phyloP scores from a whole-genome alignment of 495 filamentous ascomycete species.

The Aspergillus taichungensis region DNA sequence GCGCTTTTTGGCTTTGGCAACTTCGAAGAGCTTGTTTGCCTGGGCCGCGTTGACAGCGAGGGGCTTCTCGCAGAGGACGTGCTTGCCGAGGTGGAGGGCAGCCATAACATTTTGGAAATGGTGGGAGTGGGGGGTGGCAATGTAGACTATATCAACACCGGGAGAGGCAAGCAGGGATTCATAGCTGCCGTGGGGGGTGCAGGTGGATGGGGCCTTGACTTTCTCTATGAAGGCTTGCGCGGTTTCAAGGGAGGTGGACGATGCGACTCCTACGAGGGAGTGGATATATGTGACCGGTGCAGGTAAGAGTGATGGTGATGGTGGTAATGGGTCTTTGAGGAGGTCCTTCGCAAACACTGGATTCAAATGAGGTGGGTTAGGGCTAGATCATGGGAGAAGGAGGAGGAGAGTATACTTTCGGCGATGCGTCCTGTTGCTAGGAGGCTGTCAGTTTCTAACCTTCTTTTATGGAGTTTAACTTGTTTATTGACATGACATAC shows the following conservation, averaged over 20 bases:
- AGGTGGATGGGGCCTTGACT: constrained; percentile 40
- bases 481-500: constrained; percentile 6
- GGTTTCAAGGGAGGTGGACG: constrained; percentile 47
- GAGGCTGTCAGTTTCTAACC: not conserved
- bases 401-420: constrained; percentile 1
- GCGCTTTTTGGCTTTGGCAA: constrained; percentile 54
- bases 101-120: constrained; percentile 54
- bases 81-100: constrained; percentile 32
- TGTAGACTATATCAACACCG: constrained; percentile 67
- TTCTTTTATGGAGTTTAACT: not conserved
- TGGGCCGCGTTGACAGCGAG: constrained; percentile 65
- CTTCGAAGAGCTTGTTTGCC: constrained; percentile 52
- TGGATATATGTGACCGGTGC: constrained; percentile 24
- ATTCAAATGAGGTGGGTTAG: constrained; percentile 13
- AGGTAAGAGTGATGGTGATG: constrained; percentile 10
- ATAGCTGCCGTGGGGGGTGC: constrained; percentile 62
- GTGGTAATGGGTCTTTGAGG: constrained; percentile 53
- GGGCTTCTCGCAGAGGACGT: constrained; percentile 40
- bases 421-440: not conserved
- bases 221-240: constrained; percentile 52
- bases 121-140: constrained; percentile 79
- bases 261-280: constrained; percentile 60
- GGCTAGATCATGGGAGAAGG: constrained; percentile 39
- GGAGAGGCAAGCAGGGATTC: constrained; percentile 56
- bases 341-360: constrained; percentile 66